Percentiles rank a stretch among this genome's conserved stretches.
These are phyloP conservation scores for Podaxis sp. DNA, from an alignment of 768 basidiomycete genomes.

Conservation along the genomic window DNA sequence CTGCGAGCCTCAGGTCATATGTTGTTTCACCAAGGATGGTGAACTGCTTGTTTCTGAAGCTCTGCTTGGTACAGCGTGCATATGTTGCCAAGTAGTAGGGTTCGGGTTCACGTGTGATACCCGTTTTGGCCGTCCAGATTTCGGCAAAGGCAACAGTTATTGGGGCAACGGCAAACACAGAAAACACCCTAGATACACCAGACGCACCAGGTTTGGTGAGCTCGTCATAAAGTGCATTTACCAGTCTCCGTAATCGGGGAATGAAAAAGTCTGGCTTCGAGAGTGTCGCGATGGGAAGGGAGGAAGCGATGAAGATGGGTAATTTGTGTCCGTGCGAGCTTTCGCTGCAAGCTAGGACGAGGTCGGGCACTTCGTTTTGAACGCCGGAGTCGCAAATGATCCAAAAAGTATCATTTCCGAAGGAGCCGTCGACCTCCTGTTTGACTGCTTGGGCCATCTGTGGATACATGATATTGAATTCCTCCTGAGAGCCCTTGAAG, in stretches of 20 bases:
- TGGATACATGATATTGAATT: slow-evolving; percentile 5
- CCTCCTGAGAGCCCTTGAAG: background rate
- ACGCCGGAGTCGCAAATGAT: background rate
- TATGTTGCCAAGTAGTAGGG: slow-evolving; percentile 64
- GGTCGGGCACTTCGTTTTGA: slow-evolving; percentile 19
- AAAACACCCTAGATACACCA: slow-evolving; percentile 45
- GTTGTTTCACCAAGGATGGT: slow-evolving; percentile 8
- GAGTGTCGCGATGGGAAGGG: slow-evolving; percentile 26
- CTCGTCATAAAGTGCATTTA: slow-evolving; percentile 26
- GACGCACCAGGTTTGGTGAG: slow-evolving; percentile 17
- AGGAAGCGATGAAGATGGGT: slow-evolving; percentile 46
- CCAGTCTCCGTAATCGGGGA: slow-evolving; percentile 30
- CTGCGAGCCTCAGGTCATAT: slow-evolving; percentile 41
- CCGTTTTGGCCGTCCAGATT: slow-evolving; percentile 45
- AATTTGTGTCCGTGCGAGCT: slow-evolving; percentile 37
- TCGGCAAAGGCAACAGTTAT: slow-evolving; percentile 42
- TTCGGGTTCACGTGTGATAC: slow-evolving; percentile 27
- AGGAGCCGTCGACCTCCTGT: background rate
- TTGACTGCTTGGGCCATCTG: background rate
- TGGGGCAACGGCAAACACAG: slow-evolving; percentile 54
- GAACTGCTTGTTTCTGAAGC: slow-evolving; percentile 16
- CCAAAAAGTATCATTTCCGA: slow-evolving; percentile 1
- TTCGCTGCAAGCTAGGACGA: slow-evolving; percentile 44
- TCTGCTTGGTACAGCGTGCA: slow-evolving; percentile 44
- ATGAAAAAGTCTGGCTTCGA: slow-evolving; percentile 23